Conservation (phyloP, 2,329 filamentous ascomycete genomes). For the Phyllosticta citrichinensis region DNA sequence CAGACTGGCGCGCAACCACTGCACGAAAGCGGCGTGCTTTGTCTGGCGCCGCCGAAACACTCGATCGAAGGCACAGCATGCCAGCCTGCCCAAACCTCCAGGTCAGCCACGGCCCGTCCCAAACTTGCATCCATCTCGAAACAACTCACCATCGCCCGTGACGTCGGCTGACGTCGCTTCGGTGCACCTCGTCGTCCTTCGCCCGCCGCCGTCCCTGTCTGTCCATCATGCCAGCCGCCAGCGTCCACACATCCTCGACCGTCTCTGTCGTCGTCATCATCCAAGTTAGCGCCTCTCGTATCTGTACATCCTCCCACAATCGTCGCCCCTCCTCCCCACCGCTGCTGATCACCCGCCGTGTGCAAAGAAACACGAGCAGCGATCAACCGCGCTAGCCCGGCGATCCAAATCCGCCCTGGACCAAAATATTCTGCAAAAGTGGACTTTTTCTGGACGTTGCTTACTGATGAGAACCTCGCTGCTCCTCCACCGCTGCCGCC, state of each 20-base stretch:
- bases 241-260: conserved; percentile 1
- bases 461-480: conserved; percentile 50
- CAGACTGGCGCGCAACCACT: conserved; percentile 47
- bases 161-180: conserved; percentile 8
- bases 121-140: neutral
- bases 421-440: neutral
- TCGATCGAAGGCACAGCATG: conserved; percentile 56
- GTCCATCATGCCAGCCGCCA: conserved; percentile 8
- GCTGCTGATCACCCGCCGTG: conserved; percentile 8
- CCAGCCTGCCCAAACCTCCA: conserved; percentile 42
- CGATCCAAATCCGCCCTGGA: conserved; percentile 12
- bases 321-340: neutral
- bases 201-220: neutral
- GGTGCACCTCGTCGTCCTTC: neutral
- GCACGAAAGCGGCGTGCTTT: conserved; percentile 52
- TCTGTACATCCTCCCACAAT: neutral
- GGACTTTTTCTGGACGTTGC: conserved; percentile 17
- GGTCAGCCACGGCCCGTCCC: neutral
- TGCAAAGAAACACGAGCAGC: conserved; percentile 4
- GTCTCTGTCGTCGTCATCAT: conserved; percentile 1
- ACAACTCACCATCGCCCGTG: conserved; percentile 10
- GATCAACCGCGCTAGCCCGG: conserved; percentile 15
- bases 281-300: conserved; percentile 2
- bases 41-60: conserved; percentile 65
- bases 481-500: conserved; percentile 43